Conservation (phyloP, 148 eudicot genomes). For the Polygonum aviculare region DNA sequence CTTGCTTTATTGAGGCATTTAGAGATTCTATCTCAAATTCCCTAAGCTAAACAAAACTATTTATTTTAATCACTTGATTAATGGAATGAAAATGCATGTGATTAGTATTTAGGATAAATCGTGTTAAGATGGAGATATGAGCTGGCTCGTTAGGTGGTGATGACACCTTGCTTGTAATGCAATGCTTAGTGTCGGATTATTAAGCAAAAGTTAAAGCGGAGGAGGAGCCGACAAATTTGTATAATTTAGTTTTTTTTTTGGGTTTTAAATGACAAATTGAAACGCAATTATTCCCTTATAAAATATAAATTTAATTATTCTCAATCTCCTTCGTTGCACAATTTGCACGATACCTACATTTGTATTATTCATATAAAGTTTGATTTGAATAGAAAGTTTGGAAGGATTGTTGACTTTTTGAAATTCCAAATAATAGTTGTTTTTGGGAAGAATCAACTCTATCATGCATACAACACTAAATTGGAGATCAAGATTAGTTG, state of each 20-base stretch:
- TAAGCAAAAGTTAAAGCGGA: not conserved
- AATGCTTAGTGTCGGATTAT: constrained; percentile 2
- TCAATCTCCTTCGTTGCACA: not conserved
- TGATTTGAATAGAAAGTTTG: not conserved
- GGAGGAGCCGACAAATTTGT: not conserved
- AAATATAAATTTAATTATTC: not conserved
- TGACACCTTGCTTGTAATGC: constrained; percentile 10
- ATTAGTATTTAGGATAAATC: not conserved
- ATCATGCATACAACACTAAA: not conserved
- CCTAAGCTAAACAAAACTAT: not conserved
- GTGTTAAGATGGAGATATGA: not conserved
- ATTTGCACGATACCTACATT: not conserved
- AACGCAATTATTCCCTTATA: not conserved
- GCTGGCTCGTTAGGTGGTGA: constrained; percentile 4
- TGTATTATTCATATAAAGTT: not conserved
- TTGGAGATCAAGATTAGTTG: not conserved
- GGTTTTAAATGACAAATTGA: not conserved
- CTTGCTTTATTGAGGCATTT: not conserved
- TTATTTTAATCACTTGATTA: not conserved
- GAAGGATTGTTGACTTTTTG: not conserved
- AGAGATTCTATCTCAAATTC: not conserved
- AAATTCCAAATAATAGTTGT: not conserved
- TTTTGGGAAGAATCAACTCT: not conserved
- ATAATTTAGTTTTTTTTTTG: not conserved
- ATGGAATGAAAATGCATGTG: not conserved